Base-by-base conservation (phyloP, 1,139 yeast species). In the Yamadazyma membranifaciens region DNA sequence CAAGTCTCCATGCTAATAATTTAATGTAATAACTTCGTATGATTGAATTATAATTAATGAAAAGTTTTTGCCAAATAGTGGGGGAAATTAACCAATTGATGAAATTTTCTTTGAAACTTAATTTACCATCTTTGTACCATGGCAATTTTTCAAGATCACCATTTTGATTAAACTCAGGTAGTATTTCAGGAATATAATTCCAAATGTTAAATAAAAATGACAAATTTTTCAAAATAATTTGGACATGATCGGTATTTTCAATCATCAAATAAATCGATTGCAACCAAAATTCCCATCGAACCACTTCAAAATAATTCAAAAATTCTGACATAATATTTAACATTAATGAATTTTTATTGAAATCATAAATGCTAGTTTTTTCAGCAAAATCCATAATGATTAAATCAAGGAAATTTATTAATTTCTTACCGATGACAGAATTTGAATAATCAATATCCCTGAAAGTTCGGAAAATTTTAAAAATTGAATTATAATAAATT, bases 281-380 rank as follows among this genome's bases (percentile, higher is more conserved):
- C 9, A 84, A 58, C 95, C 95, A 87, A 54, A 87, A 87, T 40
- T 69, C 69, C 95, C 95, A 87, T 61, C 83, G 76, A 15, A 86
- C 60, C 35, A 38, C 42, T 9, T 48, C 63, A 26, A 65, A 60
- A 47, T 70, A 67, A 46, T 66, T 66, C n/a, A 71, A 56, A 43
- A 72, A 75, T 46, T 77, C 80, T 40, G 68, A 62, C 31, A 66
- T 64, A 28, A 76, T 59, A 45, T 73, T 76, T 31, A 78, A 58
- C 9, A 77, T 53, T 28, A 70, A 56, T 2, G 80, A 76, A 46
- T 69, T 66, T 50, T 62, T 69, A 45, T 63, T 62, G 34, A 60
- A 62, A 42, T 79, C 81, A 48, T 73, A 65, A n/a, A 77, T 61
- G 20, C 69, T 62, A 4, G 73, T 70, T 33, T 62, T 59, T 39